Base-by-base conservation (phyloP, 2,329 filamentous ascomycete genomes). In the Sclerotinia subarctica region DNA sequence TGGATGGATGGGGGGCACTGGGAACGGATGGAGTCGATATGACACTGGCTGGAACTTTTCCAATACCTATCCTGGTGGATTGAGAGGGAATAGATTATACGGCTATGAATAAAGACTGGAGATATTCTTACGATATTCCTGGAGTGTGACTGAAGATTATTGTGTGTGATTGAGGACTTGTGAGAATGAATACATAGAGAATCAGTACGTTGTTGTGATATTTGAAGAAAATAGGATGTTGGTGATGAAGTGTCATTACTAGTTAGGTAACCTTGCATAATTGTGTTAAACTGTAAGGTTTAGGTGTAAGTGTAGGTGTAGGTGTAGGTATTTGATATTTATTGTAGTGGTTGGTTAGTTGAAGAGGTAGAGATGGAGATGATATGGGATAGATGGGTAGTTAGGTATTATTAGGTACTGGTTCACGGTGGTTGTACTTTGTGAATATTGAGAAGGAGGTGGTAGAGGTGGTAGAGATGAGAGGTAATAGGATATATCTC, bases 1-100 rank as follows among this genome's bases (percentile, higher is more conserved):
- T 24, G 59, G 46, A 49, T 62, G 44, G 58, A 62, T 32, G 29
- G 29, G 47, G 47, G 35, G 60, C 47, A 52, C 52, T 53, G 17
- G 47, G 35, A 42, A 49, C n/a, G 58, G 58, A 24, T 8, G 21
- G 6, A 49, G 17, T 64, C 38, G 49, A 44, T 35, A 53, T 42
- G 47, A 53, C 54, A 52, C 32, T 26, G n/a, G 47, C 49, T 64
- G 35, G 24, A 32, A 64, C 15, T 51, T 62, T 51, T 38, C 8
- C 46, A 10, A 38, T 35, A 49, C 44, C 46, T 51, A 62, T 29
- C 21, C n/a, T 38, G 21, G 29, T 51, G 59, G 59, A 35, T 51
- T 51, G 59, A 35, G 59, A 26, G 46, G 29, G 49, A 60, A 49
- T 60, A 49, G 26, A 60, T 10, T 47, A 49, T 35, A 44, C 35